These are phyloP conservation scores for Pyrenochaeta sp. DNA, from an alignment of 2,329 filamentous ascomycete species.

Conservation along the genomic window DNA sequence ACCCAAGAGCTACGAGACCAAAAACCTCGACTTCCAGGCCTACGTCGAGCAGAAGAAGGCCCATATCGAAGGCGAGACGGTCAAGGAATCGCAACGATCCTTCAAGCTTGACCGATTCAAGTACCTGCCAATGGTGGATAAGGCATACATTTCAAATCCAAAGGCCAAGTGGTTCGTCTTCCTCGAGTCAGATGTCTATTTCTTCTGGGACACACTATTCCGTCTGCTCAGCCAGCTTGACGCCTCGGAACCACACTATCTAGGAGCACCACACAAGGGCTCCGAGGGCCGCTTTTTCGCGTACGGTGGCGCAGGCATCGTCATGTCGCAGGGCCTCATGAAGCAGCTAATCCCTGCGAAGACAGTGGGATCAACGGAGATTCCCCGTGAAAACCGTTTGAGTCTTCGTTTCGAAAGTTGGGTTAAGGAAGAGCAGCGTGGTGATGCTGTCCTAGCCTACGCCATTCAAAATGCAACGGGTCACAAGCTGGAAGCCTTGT, in stretches of 20 bases:
- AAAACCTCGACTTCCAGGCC: slow-evolving; percentile 61
- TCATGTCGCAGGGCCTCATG: slow-evolving; percentile 63
- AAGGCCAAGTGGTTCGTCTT: slow-evolving; percentile 52
- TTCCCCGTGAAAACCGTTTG: slow-evolving; percentile 37
- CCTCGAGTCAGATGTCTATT: slow-evolving; percentile 50
- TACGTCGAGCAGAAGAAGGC: slow-evolving; percentile 57
- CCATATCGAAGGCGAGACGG: slow-evolving; percentile 47
- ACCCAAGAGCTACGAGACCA: slow-evolving; percentile 53
- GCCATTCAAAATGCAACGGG: slow-evolving; percentile 50
- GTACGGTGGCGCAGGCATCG: slow-evolving; percentile 56
- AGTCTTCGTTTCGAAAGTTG: slow-evolving; percentile 43
- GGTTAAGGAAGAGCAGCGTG: slow-evolving; percentile 56
- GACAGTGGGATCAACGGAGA: slow-evolving; percentile 36
- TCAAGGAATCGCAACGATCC: slow-evolving; percentile 59
- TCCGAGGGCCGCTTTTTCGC: slow-evolving; percentile 50
- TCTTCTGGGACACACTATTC: slow-evolving; percentile 53
- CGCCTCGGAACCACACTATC: slow-evolving; percentile 47
- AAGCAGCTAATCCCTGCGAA: slow-evolving; percentile 51
- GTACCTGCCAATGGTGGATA: slow-evolving; percentile 65
- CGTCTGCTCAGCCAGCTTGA: slow-evolving; percentile 53
- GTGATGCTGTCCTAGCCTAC: slow-evolving; percentile 51
- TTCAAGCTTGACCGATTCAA: slow-evolving; percentile 68
- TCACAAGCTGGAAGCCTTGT: slow-evolving; percentile 47
- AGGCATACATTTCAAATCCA: slow-evolving; percentile 53
- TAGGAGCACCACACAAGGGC: slow-evolving; percentile 49